Evolutionary conservation across 176 grass and related monocot species (phyloP), one percentile per base, ranked within the genome.

Genomic region (Triticum timopheevii): DNA sequence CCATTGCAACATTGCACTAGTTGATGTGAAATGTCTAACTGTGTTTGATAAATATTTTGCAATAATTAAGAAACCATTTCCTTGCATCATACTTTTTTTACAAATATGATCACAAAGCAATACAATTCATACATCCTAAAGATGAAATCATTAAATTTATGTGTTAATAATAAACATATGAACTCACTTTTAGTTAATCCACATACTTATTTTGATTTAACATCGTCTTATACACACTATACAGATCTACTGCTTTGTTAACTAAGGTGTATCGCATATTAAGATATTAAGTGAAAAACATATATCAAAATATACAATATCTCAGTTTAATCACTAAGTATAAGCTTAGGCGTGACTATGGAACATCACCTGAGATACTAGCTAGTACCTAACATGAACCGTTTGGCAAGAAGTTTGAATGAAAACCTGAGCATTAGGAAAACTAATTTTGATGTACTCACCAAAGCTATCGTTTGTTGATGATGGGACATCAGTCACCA

Each of bases 401-500:
- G 4, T 61, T 35, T 33, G 6, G 16, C 11, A 30, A 40, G 61
- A 73, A 65, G 1, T 10, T 40, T 54, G 25, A 15, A 28, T 72
- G 9, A 74, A 52, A 65, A 49, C 42, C 6, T 82, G 28, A 76
- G 22, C 10, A 35, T 39, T 67, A 22, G 56, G 31, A 2, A 36
- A 42, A 56, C 10, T 56, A 34, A 22, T 30, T 30, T 81, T 19
- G 10, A 17, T 73, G 10, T 80, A 78, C 95, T 98, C 45, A 98
- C 96, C 96, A 89, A 92, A 98, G 36, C 44, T 89, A 84, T 94
- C 68, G 66, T 98, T 78, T 2, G 96, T 98, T 73, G 93, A 89
- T 74, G 90, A 84, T 4, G 96, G 96, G 89, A 98, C 89, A 87
- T 98, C 93, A 49, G 91, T 98, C 22, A 98, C 96, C 91, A 98